Percentiles rank a stretch among this genome's conserved stretches.
Evolutionary conservation across 306 rosid species (phyloP).

Genomic region (Calophaca sinica): DNA sequence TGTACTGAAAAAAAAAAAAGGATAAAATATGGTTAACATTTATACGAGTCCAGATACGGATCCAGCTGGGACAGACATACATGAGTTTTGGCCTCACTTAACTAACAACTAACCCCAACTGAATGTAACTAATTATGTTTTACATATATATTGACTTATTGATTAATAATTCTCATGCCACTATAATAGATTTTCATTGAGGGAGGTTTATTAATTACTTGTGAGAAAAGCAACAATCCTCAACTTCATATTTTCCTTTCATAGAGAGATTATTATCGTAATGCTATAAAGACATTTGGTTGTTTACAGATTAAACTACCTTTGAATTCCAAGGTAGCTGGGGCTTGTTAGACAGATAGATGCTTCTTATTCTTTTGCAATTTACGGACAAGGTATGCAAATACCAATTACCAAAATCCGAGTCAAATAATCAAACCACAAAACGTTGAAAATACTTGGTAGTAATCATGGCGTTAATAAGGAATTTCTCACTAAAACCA

Average conservation of each 20-base stretch:
- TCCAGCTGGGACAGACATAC: too few relatives aligned
- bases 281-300: not conserved
- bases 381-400: not conserved
- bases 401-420: not conserved
- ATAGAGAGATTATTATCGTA: not conserved
- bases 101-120: too few relatives aligned
- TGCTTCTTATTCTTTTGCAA: not conserved
- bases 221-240: conserved; percentile 16
- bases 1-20: too few relatives aligned
- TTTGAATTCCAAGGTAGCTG: not conserved
- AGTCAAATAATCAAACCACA: not conserved
- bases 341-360: not conserved
- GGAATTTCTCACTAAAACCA: not conserved
- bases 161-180: not conserved
- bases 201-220: not conserved
- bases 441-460: not conserved
- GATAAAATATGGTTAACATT: too few relatives aligned
- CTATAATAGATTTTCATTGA: not conserved
- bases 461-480: not conserved
- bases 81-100: too few relatives aligned
- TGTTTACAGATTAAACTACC: not conserved
- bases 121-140: too few relatives aligned
- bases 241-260: not conserved
- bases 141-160: too few relatives aligned
- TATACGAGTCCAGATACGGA: too few relatives aligned